Evolutionary conservation across 2,329 filamentous ascomycete species (phyloP), one percentile per base, ranked within the genome.

Genomic region (Ambrosiella cleistominuta): DNA sequence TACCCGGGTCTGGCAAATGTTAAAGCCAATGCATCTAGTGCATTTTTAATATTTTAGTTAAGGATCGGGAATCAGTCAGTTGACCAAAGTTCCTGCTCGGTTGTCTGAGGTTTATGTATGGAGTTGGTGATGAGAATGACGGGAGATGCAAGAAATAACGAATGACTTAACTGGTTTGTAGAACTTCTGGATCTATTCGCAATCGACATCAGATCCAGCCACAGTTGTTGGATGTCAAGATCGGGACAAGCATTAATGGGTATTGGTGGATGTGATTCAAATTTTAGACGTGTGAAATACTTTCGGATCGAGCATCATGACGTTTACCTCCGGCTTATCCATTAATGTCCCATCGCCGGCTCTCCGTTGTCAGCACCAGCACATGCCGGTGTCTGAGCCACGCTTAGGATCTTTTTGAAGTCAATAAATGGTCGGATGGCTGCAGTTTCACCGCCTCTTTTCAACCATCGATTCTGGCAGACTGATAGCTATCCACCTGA

Each of bases 401-500:
- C 19, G 17, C 1, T 35, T 2, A 12, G 8, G 47, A 35, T 2
- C 12, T 9, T 27, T 7, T 11, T 11, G 9, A 51, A 35, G 17
- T 36, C 7, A 11, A 15, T 54, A 12, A 36, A 8, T 54, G 13
- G n/a, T 15, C 40, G 17, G 47, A 51, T 51, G 45, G 17, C n/a
- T 45, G 54, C 54, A 56, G 38, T 45, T 56, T 56, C 54, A 47
- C 54, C 54, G 54, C 54, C 11, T 47, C 19, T 45, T 56, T 35
- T 11, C 2, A 7, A 36, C 40, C 37, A 27, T 42, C 12, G 13
- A 7, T 27, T 15, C 37, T 4, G 4, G 1, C 15, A 13, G 50
- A 53, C 37, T 38, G 27, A 27, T 5, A 27, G 27, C 27, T 27
- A 27, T 27, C 27, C 27, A 27, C 27, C 27, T 27, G 27, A 2